Evolutionary conservation across 192 early-diverging fungal genomes (phyloP).

Genomic region (Thamnidium elegans): DNA sequence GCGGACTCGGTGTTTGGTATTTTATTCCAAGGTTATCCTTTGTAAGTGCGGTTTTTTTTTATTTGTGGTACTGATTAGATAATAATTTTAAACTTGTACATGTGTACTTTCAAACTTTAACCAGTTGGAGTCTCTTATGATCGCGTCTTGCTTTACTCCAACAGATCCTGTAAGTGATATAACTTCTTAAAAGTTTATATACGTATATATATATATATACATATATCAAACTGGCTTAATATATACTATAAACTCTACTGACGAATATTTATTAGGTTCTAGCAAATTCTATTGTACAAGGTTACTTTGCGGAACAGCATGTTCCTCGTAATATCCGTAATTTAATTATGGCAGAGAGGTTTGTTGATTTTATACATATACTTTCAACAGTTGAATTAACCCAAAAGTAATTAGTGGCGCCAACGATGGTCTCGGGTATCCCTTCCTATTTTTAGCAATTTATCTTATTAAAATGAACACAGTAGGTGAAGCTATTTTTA

Average conservation of each 20-base stretch:
- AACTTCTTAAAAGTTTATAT: background rate
- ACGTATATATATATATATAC: no score
- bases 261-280: conserved; percentile 40
- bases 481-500: conserved; percentile 59
- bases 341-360: conserved; percentile 66
- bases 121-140: conserved; percentile 66
- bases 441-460: conserved; percentile 75
- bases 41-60: conserved; percentile 37
- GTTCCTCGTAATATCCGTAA: conserved; percentile 70
- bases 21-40: conserved; percentile 47
- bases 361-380: background rate
- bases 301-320: conserved; percentile 84
- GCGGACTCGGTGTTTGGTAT: conserved; percentile 57
- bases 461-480: conserved; percentile 57
- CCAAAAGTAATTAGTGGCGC: conserved; percentile 50
- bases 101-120: conserved; percentile 3
- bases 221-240: no score
- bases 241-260: no score
- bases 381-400: background rate
- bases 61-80: background rate
- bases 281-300: conserved; percentile 88
- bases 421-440: conserved; percentile 86
- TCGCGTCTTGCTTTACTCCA: conserved; percentile 83
- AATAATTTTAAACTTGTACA: background rate
- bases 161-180: conserved; percentile 78